Evolutionary conservation across 768 basidiomycete genomes (phyloP).

Genomic region (Filobasidium floriforme): DNA sequence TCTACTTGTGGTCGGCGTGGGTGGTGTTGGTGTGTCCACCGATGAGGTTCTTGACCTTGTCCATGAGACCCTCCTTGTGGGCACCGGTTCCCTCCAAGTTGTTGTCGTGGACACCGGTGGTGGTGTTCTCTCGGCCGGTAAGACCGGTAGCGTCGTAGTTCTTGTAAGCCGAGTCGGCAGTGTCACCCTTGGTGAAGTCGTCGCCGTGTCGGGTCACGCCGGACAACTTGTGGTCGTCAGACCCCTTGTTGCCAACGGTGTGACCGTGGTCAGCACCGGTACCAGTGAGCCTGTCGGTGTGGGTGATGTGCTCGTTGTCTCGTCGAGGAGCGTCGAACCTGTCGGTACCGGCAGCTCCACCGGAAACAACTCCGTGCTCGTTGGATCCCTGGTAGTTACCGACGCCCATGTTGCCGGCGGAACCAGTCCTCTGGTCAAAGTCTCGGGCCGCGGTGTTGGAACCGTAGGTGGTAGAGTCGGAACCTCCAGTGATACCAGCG

Average conservation of each 20-base stretch:
- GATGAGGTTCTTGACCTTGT: conserved; percentile 24
- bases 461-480: conserved; percentile 11
- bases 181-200: conserved; percentile 16
- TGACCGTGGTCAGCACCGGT: conserved; percentile 10
- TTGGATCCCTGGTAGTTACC: not conserved
- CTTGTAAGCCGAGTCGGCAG: conserved; percentile 15
- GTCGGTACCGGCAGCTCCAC: conserved; percentile 24
- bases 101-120: conserved; percentile 21
- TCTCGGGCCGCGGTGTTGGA: conserved; percentile 19
- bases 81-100: conserved; percentile 3
- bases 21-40: conserved; percentile 16
- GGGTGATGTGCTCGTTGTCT: conserved; percentile 4
- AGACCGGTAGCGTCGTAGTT: conserved; percentile 20
- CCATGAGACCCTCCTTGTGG: conserved; percentile 17
- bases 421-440: conserved; percentile 18
- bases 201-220: conserved; percentile 14
- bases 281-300: not conserved
- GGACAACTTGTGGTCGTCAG: conserved; percentile 10
- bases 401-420: conserved; percentile 18
- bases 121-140: conserved; percentile 21
- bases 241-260: conserved; percentile 2
- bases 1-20: conserved; percentile 11
- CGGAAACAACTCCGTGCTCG: not conserved
- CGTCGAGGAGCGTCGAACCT: conserved; percentile 9
- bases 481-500: not conserved